Conservation (phyloP, 345 rosid species). For the Salix suchowensis region DNA sequence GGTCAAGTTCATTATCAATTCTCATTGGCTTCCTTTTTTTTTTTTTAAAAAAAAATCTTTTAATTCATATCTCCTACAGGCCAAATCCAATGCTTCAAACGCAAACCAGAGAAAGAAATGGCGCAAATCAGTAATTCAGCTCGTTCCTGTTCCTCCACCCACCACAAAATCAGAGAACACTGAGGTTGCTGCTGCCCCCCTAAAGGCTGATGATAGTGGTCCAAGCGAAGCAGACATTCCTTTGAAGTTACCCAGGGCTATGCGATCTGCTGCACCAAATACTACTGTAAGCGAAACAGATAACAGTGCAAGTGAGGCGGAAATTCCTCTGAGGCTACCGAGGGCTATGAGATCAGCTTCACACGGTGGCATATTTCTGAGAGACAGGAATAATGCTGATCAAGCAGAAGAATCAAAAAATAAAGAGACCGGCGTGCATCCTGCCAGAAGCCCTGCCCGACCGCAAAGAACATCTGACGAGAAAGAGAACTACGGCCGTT, state of each 20-base stretch:
- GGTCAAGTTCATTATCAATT: background rate
- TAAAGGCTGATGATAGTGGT: constrained; percentile 9
- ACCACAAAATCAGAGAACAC: constrained; percentile 37
- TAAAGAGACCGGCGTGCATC: constrained; percentile 38
- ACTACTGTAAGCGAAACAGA: constrained; percentile 11
- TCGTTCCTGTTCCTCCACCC: constrained; percentile 61
- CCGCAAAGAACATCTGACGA: constrained; percentile 53
- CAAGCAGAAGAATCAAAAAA: constrained; percentile 33
- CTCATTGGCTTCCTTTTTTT: background rate
- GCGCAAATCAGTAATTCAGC: constrained; percentile 63
- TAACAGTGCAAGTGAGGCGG: background rate
- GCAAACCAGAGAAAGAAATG: constrained; percentile 75
- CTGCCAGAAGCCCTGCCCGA: constrained; percentile 38
- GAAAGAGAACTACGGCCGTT: constrained; percentile 59
- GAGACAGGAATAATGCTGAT: constrained; percentile 82
- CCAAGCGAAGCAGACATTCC: constrained; percentile 5
- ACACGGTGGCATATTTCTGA: constrained; percentile 49
- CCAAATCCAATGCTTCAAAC: constrained; percentile 57
- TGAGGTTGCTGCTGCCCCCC: constrained; percentile 4
- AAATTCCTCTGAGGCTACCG: constrained; percentile 47
- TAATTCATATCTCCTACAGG: constrained; percentile 34
- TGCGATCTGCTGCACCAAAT: constrained; percentile 58
- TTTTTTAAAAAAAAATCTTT: background rate
- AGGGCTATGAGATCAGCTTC: constrained; percentile 70
- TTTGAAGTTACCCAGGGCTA: constrained; percentile 70